phyloP scores from a whole-genome alignment of 805 yeast genomes.

The Metschnikowia rubicola region DNA sequence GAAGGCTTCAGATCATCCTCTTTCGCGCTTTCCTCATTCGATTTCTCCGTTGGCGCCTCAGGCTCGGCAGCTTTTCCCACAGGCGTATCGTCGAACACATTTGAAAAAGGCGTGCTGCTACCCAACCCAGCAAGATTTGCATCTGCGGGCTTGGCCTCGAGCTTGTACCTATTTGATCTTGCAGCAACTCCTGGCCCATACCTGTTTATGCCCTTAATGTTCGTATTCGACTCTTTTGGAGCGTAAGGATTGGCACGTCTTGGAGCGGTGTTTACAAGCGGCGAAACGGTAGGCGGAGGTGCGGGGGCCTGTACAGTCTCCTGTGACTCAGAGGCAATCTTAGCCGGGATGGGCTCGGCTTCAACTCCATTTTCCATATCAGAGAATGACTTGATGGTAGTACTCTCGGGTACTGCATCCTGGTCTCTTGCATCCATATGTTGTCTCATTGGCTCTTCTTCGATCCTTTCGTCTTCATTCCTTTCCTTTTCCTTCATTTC shows the following conservation, averaged over 20 bases:
- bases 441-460: neutral
- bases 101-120: slow-evolving; percentile 2
- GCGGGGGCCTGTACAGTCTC: neutral
- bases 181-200: slow-evolving; percentile 12
- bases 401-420: neutral
- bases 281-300: slow-evolving; percentile 13
- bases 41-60: neutral
- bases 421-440: neutral
- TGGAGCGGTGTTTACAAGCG: neutral
- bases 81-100: neutral
- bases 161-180: slow-evolving; percentile 5
- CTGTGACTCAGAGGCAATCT: neutral
- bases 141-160: slow-evolving; percentile 1
- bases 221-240: slow-evolving; percentile 22
- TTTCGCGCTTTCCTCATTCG: neutral
- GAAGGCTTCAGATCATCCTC: neutral
- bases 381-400: neutral
- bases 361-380: neutral
- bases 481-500: neutral
- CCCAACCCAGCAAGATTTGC: neutral
- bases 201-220: slow-evolving; percentile 11
- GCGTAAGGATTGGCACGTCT: slow-evolving; percentile 34
- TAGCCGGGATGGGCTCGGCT: neutral
- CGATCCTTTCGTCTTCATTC: neutral
- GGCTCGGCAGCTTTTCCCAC: neutral